Percentiles rank a stretch among this genome's conserved stretches.
phyloP scores from a whole-genome alignment of 352 stramenopile species.

The Globisporangium polare region DNA sequence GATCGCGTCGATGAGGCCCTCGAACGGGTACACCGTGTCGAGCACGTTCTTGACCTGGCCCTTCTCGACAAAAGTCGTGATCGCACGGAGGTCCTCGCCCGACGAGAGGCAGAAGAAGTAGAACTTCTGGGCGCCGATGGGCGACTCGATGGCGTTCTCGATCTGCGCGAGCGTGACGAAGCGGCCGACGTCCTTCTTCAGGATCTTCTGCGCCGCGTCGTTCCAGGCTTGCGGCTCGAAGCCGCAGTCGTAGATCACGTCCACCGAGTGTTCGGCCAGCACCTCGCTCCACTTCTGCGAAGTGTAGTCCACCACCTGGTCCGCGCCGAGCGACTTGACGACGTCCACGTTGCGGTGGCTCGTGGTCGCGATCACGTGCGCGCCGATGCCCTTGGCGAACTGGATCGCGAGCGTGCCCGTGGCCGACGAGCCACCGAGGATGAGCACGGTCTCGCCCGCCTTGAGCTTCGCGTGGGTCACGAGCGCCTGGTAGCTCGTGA shows the following conservation, averaged over 20 bases:
- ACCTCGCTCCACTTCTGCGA: slow-evolving; percentile 27
- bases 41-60: not conserved
- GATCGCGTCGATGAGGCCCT: slow-evolving; percentile 3
- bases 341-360: slow-evolving; percentile 26
- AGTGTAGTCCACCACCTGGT: slow-evolving; percentile 64
- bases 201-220: slow-evolving; percentile 22
- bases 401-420: slow-evolving; percentile 26
- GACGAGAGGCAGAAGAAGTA: not conserved
- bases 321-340: slow-evolving; percentile 37
- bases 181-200: slow-evolving; percentile 23
- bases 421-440: slow-evolving; percentile 21
- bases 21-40: slow-evolving; percentile 6
- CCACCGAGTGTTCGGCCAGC: slow-evolving; percentile 22
- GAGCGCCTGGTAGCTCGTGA: slow-evolving; percentile 26
- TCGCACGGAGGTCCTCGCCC: not conserved
- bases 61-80: slow-evolving; percentile 2
- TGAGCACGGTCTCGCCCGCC: slow-evolving; percentile 21
- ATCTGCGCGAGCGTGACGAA: slow-evolving; percentile 29
- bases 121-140: slow-evolving; percentile 31
- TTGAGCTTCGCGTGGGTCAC: slow-evolving; percentile 16
- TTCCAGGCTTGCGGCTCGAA: slow-evolving; percentile 29
- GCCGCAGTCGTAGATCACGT: slow-evolving; percentile 31
- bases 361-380: slow-evolving; percentile 15
- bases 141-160: slow-evolving; percentile 28
- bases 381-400: slow-evolving; percentile 18